Evolutionary conservation across 371 early-diverging fungal genomes (phyloP).

Genomic region (Apophysomyces trapeziformis): DNA sequence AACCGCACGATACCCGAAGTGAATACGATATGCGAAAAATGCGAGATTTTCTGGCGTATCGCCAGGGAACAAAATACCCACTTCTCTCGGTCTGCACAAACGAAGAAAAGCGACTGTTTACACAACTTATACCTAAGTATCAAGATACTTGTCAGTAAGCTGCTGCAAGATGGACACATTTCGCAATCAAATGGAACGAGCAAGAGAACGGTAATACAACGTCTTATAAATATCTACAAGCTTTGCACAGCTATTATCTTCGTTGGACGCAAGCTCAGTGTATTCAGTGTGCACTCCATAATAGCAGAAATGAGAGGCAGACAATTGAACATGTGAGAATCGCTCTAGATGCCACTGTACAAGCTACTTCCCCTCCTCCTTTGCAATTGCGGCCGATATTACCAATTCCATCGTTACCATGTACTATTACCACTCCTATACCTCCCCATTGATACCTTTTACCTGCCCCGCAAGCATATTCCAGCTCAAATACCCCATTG

Average conservation of each 20-base stretch:
- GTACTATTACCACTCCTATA: background rate
- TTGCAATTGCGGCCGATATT: background rate
- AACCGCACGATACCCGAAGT: too few relatives aligned
- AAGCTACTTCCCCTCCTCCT: background rate
- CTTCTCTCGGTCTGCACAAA: too few relatives aligned
- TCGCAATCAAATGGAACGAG: background rate
- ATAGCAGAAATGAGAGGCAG: background rate
- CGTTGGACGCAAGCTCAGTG: background rate
- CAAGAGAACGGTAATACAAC: background rate
- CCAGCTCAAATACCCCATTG: background rate
- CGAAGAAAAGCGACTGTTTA: too few relatives aligned
- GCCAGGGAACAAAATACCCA: too few relatives aligned
- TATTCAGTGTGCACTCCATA: background rate
- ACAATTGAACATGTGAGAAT: background rate
- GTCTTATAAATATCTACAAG: background rate
- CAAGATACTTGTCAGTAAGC: background rate
- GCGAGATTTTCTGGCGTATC: too few relatives aligned
- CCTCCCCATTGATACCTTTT: background rate
- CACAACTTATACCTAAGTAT: background rate
- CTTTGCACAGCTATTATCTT: background rate
- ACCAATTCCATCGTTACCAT: background rate
- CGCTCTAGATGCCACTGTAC: background rate
- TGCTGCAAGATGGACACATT: background rate
- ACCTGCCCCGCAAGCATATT: background rate
- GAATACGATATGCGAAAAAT: too few relatives aligned